Conservation (phyloP, 2,329 filamentous ascomycete species). For the Fusarium duplospermum region DNA sequence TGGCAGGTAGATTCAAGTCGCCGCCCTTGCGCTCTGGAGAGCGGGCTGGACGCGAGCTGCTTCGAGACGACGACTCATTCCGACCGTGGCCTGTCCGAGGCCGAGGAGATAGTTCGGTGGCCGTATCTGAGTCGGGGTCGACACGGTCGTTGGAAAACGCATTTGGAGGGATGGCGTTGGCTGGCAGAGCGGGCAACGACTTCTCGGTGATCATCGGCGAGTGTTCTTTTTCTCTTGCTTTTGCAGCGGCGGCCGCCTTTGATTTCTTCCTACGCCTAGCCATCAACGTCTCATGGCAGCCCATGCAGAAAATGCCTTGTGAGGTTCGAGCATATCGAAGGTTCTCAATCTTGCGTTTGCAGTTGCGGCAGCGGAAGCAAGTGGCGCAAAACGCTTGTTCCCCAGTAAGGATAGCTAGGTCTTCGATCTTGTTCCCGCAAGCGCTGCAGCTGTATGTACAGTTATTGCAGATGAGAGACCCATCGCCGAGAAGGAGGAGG, state of each 20-base stretch:
- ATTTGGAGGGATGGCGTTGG: slow-evolving; percentile 73
- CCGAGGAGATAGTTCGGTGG: slow-evolving; percentile 76
- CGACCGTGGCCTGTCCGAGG: slow-evolving; percentile 64
- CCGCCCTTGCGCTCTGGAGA: slow-evolving; percentile 67
- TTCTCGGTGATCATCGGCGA: slow-evolving; percentile 85
- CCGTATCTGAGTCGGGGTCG: slow-evolving; percentile 72
- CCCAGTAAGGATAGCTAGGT: slow-evolving; percentile 95
- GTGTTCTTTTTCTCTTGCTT: slow-evolving; percentile 71
- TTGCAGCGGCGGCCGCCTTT: slow-evolving; percentile 71
- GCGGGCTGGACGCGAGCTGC: slow-evolving; percentile 62
- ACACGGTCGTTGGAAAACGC: slow-evolving; percentile 71
- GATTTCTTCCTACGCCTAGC: slow-evolving; percentile 89
- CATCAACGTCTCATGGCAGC: slow-evolving; percentile 97
- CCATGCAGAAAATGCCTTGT: slow-evolving; percentile 99
- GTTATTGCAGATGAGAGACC: slow-evolving; percentile 98
- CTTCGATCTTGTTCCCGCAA: slow-evolving; percentile 97
- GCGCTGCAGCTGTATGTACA: slow-evolving; percentile 99
- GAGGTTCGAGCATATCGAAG: slow-evolving; percentile 96
- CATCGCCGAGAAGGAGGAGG: slow-evolving; percentile 94
- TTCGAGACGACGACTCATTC: slow-evolving; percentile 67
- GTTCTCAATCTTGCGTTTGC: slow-evolving; percentile 99
- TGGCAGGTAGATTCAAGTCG: slow-evolving; percentile 77
- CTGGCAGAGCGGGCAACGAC: slow-evolving; percentile 89
- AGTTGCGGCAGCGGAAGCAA: slow-evolving; percentile 97
- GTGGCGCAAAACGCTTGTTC: slow-evolving; percentile 98